Percentiles rank a stretch among this genome's conserved stretches.
These are phyloP conservation scores for Pythium grandisporangium DNA, from an alignment of 352 stramenopile species.

Conservation along the genomic window DNA sequence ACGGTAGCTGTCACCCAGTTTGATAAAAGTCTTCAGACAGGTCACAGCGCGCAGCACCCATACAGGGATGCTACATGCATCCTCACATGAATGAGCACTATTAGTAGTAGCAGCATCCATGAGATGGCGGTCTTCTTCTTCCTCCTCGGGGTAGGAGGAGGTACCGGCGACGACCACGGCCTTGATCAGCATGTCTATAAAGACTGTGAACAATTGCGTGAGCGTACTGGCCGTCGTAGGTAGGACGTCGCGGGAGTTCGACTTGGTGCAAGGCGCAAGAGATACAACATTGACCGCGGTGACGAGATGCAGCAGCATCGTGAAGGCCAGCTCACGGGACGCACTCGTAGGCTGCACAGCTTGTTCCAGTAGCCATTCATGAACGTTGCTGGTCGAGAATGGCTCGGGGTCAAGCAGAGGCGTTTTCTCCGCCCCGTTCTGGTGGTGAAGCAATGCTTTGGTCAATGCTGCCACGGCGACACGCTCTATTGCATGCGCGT, in stretches of 20 bases:
- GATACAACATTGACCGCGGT: constrained; percentile 1
- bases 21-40: not conserved
- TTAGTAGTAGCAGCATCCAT: too few relatives aligned
- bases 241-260: constrained; percentile 1
- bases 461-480: too few relatives aligned
- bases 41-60: not conserved
- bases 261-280: too few relatives aligned
- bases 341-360: not conserved
- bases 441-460: too few relatives aligned
- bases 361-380: constrained; percentile 2
- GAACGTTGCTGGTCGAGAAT: too few relatives aligned
- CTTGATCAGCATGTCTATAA: constrained; percentile 40
- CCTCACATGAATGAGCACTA: too few relatives aligned
- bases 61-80: too few relatives aligned
- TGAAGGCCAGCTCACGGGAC: not conserved
- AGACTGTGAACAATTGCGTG: constrained; percentile 23
- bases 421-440: too few relatives aligned
- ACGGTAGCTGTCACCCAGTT: not conserved
- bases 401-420: too few relatives aligned
- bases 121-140: not conserved
- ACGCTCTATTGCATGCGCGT: too few relatives aligned
- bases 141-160: not conserved
- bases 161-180: constrained; percentile 23
- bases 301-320: constrained; percentile 6
- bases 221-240: too few relatives aligned